These are phyloP conservation scores for Triangularia verruculosa DNA, from an alignment of 2,329 filamentous ascomycete genomes.

Conservation along the genomic window DNA sequence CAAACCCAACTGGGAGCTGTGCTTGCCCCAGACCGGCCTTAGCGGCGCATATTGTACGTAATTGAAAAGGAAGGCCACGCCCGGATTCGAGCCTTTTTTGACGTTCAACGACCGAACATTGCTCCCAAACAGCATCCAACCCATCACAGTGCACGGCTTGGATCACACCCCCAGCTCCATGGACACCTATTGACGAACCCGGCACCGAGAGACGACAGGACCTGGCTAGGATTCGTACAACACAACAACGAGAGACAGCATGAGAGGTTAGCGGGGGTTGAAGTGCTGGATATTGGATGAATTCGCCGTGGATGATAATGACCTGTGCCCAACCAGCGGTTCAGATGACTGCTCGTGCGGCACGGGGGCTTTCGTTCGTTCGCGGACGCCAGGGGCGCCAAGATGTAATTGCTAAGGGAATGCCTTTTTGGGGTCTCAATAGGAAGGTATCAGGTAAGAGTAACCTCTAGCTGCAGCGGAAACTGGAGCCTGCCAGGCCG, in stretches of 20 bases:
- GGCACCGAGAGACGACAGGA: too few relatives aligned
- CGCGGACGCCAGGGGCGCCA: slow-evolving; percentile 19
- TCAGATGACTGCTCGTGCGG: slow-evolving; percentile 11
- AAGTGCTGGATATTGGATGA: slow-evolving; percentile 3
- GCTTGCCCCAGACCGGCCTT: slow-evolving; percentile 21
- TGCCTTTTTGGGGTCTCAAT: slow-evolving; percentile 18
- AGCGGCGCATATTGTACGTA: slow-evolving; percentile 32
- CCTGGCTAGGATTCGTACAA: not conserved
- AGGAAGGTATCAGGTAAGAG: slow-evolving; percentile 28
- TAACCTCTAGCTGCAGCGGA: slow-evolving; percentile 28
- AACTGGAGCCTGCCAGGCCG: slow-evolving; percentile 18
- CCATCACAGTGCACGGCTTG: not conserved
- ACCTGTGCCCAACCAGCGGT: slow-evolving; percentile 11
- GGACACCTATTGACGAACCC: not conserved
- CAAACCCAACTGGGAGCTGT: slow-evolving; percentile 18
- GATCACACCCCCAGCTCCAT: not conserved
- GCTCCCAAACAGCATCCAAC: not conserved
- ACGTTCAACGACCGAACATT: not conserved
- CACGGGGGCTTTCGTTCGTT: slow-evolving; percentile 8
- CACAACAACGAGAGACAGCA: too few relatives aligned
- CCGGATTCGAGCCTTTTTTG: slow-evolving; percentile 3
- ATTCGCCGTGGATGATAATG: not conserved
- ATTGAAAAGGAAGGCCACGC: slow-evolving; percentile 28
- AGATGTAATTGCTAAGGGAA: slow-evolving; percentile 18
- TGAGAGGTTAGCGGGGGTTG: not conserved